A percentile compares a stretch with the other conserved stretches of the same genome.
These are phyloP conservation scores for Macadamia integrifolia DNA, from an alignment of 164 flowering plant genomes.

Conservation along the genomic window DNA sequence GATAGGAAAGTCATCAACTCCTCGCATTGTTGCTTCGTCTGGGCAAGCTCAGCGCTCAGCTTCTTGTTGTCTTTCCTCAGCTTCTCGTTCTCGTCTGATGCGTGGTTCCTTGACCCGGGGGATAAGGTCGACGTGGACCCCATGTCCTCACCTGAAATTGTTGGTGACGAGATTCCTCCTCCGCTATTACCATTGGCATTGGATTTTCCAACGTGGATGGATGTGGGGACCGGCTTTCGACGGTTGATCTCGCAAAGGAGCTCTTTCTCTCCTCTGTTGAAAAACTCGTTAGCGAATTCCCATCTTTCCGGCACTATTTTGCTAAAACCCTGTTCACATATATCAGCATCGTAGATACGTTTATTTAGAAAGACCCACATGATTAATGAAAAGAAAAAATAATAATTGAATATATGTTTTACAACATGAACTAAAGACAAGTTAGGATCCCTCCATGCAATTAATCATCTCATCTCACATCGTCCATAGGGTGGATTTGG, in stretches of 20 bases:
- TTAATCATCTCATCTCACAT: too few species aligned
- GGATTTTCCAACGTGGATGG: slow-evolving; percentile 13
- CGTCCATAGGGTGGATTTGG: too few species aligned
- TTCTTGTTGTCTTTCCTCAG: slow-evolving; percentile 52
- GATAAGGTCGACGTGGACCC: slow-evolving; percentile 58
- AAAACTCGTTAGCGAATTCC: slow-evolving; percentile 65
- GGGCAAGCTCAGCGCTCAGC: slow-evolving; percentile 62
- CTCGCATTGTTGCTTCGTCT: slow-evolving; percentile 63
- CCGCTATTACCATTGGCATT: slow-evolving; percentile 2
- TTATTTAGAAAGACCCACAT: too few species aligned
- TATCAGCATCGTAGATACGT: too few species aligned
- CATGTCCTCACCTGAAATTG: slow-evolving; percentile 53
- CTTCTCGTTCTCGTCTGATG: slow-evolving; percentile 67
- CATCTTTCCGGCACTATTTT: slow-evolving; percentile 70
- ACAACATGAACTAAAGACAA: too few species aligned
- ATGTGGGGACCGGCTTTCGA: slow-evolving; percentile 31
- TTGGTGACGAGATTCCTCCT: slow-evolving; percentile 17
- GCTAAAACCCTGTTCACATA: slow-evolving; percentile 54
- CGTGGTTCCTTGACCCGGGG: slow-evolving; percentile 39
- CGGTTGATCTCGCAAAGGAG: slow-evolving; percentile 58
- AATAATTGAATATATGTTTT: too few species aligned
- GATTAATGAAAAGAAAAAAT: too few species aligned
- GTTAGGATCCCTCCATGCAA: too few species aligned
- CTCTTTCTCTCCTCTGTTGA: slow-evolving; percentile 44
- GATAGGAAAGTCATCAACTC: slow-evolving; percentile 52